These are phyloP conservation scores for Penicillium sp. DNA, from an alignment of 2,329 filamentous ascomycete genomes.

Conservation along the genomic window DNA sequence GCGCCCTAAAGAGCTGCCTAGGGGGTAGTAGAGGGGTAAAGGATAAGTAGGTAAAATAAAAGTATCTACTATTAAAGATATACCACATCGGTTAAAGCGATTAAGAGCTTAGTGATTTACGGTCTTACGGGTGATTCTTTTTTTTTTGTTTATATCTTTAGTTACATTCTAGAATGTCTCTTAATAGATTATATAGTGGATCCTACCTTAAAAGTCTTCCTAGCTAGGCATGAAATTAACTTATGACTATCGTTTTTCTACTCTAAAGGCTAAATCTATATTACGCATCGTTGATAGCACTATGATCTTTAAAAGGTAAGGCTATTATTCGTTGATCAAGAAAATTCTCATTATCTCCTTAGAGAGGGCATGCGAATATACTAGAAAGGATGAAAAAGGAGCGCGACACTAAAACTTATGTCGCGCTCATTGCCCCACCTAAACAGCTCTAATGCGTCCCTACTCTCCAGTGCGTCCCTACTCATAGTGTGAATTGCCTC, in stretches of 20 bases:
- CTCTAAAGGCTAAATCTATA: neutral
- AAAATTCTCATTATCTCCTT: too few species aligned
- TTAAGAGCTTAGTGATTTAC: conserved; percentile 13
- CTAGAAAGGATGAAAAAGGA: neutral
- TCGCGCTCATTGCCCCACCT: neutral
- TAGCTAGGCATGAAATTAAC: neutral
- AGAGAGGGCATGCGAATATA: too few species aligned
- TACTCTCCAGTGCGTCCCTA: too few species aligned
- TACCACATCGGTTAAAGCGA: conserved; percentile 15
- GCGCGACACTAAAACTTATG: neutral
- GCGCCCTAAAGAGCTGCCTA: conserved; percentile 10
- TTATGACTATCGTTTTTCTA: neutral
- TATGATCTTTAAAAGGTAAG: too few species aligned
- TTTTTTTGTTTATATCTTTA: conserved; percentile 2
- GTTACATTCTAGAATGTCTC: neutral
- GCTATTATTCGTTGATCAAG: too few species aligned
- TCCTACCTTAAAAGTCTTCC: neutral
- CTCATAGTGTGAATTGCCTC: too few species aligned
- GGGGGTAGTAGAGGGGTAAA: conserved; percentile 2
- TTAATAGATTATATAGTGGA: neutral
- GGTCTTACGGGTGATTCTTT: conserved; percentile 1
- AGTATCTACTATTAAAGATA: conserved; percentile 12
- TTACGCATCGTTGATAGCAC: neutral
- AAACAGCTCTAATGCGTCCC: neutral
- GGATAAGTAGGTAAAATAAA: conserved; percentile 7